These are phyloP conservation scores for Diaporthe citriasiana DNA, from an alignment of 2,329 filamentous ascomycete species.

Conservation along the genomic window DNA sequence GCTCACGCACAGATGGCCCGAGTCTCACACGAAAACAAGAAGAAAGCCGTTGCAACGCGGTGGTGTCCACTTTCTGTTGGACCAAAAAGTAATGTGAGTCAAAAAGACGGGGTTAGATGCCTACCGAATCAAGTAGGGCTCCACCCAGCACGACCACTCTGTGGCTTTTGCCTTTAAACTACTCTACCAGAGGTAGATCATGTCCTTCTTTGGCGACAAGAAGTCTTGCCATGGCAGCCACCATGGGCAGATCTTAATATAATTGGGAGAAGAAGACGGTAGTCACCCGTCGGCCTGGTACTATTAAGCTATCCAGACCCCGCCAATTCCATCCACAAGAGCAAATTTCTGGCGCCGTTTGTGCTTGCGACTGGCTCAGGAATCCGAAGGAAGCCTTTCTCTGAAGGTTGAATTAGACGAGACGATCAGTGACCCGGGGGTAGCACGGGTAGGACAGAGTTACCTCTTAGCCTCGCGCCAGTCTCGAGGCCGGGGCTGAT, in stretches of 20 bases:
- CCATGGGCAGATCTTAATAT: constrained; percentile 32
- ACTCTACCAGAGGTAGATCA: constrained; percentile 1
- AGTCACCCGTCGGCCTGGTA: constrained; percentile 20
- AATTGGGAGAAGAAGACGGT: constrained; percentile 11
- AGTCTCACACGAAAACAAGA: constrained; percentile 33
- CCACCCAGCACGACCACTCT: constrained; percentile 12
- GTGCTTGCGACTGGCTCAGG: not conserved
- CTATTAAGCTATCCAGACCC: constrained; percentile 15
- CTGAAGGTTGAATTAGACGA: constrained; percentile 7
- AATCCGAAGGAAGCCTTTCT: not conserved
- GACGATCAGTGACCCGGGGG: constrained; percentile 24
- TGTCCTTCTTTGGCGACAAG: not conserved
- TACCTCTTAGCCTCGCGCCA: constrained; percentile 33
- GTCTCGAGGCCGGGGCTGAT: constrained; percentile 31
- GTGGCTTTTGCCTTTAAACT: constrained; percentile 18
- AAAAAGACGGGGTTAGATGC: constrained; percentile 3
- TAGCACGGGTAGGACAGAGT: constrained; percentile 33
- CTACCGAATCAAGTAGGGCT: constrained; percentile 18
- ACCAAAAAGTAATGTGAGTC: constrained; percentile 29
- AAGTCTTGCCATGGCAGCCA: constrained; percentile 11
- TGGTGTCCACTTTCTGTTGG: constrained; percentile 4
- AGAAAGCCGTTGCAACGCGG: constrained; percentile 29
- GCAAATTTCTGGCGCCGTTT: not conserved
- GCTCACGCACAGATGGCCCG: constrained; percentile 15
- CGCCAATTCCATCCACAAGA: not conserved